These are phyloP conservation scores for Suhomyces chickasaworum DNA, from an alignment of 1,139 yeast genomes.

Conservation along the genomic window DNA sequence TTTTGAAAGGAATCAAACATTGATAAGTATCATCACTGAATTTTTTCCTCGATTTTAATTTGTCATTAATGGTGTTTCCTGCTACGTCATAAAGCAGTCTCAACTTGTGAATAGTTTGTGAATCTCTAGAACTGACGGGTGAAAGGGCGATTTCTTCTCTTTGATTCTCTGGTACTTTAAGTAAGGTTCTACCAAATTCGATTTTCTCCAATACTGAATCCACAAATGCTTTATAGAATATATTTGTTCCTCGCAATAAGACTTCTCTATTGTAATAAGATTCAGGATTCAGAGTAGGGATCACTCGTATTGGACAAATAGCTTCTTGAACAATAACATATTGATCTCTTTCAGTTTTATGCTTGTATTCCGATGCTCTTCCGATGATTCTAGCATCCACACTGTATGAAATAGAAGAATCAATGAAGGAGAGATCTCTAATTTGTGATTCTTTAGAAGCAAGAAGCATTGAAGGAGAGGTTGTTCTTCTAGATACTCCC, in stretches of 20 bases:
- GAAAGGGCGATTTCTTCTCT: conserved; percentile 16
- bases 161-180: conserved; percentile 11
- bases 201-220: conserved; percentile 35
- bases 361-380: conserved; percentile 38
- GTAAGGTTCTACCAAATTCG: conserved; percentile 29
- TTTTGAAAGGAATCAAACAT: conserved; percentile 36
- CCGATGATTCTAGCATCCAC: conserved; percentile 47
- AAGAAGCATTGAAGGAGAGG: conserved; percentile 22
- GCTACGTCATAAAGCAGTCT: conserved; percentile 38
- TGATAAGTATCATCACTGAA: conserved; percentile 33
- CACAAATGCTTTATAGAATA: conserved; percentile 42
- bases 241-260: conserved; percentile 25
- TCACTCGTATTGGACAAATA: conserved; percentile 37
- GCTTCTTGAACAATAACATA: conserved; percentile 44
- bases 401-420: conserved; percentile 38
- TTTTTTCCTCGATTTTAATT: conserved; percentile 19
- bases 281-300: conserved; percentile 35
- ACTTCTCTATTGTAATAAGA: conserved; percentile 22
- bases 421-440: conserved; percentile 40
- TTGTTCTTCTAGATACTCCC: conserved; percentile 29
- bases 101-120: conserved; percentile 27
- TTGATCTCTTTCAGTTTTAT: conserved; percentile 26
- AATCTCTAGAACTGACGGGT: conserved; percentile 20
- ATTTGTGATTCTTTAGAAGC: conserved; percentile 26
- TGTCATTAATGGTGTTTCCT: conserved; percentile 22